Conservation (phyloP, 371 early-diverging fungal genomes). For the Chytridium lagenaria region DNA sequence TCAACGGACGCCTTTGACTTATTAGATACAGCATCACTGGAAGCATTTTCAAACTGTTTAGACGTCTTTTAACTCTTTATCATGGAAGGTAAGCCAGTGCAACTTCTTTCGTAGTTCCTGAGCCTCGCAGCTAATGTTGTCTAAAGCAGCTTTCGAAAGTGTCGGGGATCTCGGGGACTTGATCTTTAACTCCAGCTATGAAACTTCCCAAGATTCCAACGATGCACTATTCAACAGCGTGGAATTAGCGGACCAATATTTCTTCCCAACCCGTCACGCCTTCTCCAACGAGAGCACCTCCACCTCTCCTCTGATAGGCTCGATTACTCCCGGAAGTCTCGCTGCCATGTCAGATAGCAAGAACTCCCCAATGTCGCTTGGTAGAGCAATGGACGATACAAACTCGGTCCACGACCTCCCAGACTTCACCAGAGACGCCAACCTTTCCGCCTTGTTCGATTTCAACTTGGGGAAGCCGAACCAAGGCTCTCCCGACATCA, state of each 20-base stretch:
- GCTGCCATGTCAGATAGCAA: too few relatives aligned
- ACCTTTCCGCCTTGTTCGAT: neutral
- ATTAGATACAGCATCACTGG: too few relatives aligned
- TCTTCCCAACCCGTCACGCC: neutral
- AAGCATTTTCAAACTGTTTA: too few relatives aligned
- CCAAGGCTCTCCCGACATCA: neutral
- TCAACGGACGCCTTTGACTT: too few relatives aligned
- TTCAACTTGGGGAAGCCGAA: neutral
- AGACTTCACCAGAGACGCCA: neutral
- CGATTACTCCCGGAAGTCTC: too few relatives aligned
- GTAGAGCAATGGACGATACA: too few relatives aligned
- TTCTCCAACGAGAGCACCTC: neutral
- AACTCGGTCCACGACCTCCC: neutral
- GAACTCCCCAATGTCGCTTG: too few relatives aligned
- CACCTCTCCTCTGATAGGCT: too few relatives aligned
- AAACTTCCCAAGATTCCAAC: neutral
- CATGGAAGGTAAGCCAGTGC: too few relatives aligned
- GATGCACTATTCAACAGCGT: neutral
- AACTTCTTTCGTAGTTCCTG: too few relatives aligned
- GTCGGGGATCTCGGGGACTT: neutral
- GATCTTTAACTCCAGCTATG: neutral
- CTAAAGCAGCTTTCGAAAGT: constrained; percentile 10
- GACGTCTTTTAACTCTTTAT: too few relatives aligned
- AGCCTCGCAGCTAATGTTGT: too few relatives aligned
- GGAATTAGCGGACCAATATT: neutral